phyloP scores from a whole-genome alignment of 306 rosid genomes.

The Rosa chinensis region DNA sequence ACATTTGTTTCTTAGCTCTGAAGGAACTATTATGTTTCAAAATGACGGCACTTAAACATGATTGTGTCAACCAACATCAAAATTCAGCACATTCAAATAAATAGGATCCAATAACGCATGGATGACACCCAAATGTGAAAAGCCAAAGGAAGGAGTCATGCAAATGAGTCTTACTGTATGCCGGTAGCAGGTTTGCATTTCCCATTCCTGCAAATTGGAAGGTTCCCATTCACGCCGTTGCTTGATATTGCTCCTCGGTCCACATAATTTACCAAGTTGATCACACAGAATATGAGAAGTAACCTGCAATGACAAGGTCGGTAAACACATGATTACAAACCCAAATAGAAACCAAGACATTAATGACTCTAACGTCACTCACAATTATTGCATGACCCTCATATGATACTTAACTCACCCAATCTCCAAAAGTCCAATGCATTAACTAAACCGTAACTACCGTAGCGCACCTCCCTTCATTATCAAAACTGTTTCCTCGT shows the following conservation, averaged over 20 bases:
- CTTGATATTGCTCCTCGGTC: slow-evolving; percentile 95
- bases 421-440: not conserved
- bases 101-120: not conserved
- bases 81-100: not conserved
- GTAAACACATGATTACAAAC: slow-evolving; percentile 11
- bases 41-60: not conserved
- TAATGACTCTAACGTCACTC: not conserved
- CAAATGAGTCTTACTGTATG: slow-evolving; percentile 70
- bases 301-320: slow-evolving; percentile 51
- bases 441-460: not conserved
- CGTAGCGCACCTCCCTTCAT: not conserved
- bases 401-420: not conserved
- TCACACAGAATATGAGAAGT: slow-evolving; percentile 64
- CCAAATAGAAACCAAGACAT: not conserved
- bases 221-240: slow-evolving; percentile 86
- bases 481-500: too few relatives aligned
- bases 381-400: slow-evolving; percentile 3
- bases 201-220: slow-evolving; percentile 56
- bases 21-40: not conserved
- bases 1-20: not conserved
- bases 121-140: slow-evolving; percentile 4
- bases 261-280: slow-evolving; percentile 77
- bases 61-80: not conserved
- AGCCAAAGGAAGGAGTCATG: not conserved
- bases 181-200: slow-evolving; percentile 70